phyloP scores from a whole-genome alignment of 129 eudicot species.

The Ambrosia artemisiifolia region DNA sequence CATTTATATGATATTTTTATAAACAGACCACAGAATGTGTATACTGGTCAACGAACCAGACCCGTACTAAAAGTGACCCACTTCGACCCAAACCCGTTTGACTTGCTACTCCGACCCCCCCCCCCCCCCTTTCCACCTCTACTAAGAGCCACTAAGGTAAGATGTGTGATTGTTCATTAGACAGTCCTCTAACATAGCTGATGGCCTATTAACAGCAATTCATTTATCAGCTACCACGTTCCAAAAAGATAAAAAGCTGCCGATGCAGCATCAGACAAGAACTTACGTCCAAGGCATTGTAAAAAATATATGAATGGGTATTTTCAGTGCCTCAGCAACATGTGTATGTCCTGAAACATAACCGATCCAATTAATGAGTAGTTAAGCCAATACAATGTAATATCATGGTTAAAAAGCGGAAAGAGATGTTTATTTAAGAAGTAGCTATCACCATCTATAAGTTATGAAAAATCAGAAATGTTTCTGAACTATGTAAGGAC shows the following conservation, averaged over 20 bases:
- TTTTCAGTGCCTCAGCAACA: conserved; percentile 93
- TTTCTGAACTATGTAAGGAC: background rate
- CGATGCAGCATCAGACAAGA: conserved; percentile 10
- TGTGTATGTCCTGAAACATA: conserved; percentile 80
- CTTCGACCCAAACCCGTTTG: background rate
- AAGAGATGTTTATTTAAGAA: background rate
- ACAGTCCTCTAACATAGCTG: background rate
- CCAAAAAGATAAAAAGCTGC: background rate
- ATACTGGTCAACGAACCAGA: background rate
- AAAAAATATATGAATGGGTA: conserved; percentile 94
- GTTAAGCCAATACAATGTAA: background rate
- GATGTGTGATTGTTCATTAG: background rate
- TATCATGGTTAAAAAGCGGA: background rate
- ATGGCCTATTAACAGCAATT: background rate
- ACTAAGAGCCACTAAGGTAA: conserved; percentile 9
- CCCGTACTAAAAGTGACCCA: background rate
- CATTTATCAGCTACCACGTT: background rate
- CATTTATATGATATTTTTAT: background rate
- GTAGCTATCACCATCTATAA: background rate
- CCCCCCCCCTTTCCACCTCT: background rate
- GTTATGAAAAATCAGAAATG: background rate
- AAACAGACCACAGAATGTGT: background rate
- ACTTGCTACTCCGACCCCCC: background rate
- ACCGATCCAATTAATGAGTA: conserved; percentile 7
- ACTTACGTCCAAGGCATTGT: conserved; percentile 99